Percentiles rank a stretch among this genome's conserved stretches.
Conservation (phyloP, 2,329 filamentous ascomycete genomes). For the Stromatinia cepivora region DNA sequence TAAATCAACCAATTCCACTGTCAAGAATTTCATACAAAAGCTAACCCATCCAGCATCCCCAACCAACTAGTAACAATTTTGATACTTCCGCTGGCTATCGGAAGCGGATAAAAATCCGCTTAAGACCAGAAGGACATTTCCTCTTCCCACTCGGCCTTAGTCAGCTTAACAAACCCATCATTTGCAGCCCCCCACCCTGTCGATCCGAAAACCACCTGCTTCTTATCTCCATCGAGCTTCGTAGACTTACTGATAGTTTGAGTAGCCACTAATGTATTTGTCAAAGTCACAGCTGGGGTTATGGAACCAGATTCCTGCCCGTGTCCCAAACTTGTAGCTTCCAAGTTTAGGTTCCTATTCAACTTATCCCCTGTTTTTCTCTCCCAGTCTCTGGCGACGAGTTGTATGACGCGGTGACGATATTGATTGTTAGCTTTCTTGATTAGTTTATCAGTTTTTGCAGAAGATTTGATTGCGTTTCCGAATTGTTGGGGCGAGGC, state of each 20-base stretch:
- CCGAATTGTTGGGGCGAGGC: neutral
- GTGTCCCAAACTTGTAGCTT: neutral
- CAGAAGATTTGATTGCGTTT: neutral
- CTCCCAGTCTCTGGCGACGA: neutral
- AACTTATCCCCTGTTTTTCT: neutral
- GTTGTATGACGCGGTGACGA: too few species aligned
- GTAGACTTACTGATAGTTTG: too few species aligned
- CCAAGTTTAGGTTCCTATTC: neutral
- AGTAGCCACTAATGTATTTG: neutral
- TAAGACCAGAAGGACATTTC: neutral
- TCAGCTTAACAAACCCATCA: neutral
- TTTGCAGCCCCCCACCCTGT: neutral
- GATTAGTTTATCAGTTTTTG: neutral
- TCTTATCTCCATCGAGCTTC: too few species aligned
- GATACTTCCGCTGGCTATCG: neutral
- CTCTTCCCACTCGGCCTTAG: neutral
- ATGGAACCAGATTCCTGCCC: neutral
- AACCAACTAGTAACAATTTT: neutral
- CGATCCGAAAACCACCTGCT: neutral
- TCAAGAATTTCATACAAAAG: too few species aligned
- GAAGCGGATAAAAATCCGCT: neutral
- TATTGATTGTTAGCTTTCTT: neutral
- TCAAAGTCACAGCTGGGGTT: too few species aligned
- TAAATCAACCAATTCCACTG: too few species aligned
- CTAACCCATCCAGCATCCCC: too few species aligned